phyloP scores from a whole-genome alignment of 139 green algal species.

The Volvox reticuliferus region DNA sequence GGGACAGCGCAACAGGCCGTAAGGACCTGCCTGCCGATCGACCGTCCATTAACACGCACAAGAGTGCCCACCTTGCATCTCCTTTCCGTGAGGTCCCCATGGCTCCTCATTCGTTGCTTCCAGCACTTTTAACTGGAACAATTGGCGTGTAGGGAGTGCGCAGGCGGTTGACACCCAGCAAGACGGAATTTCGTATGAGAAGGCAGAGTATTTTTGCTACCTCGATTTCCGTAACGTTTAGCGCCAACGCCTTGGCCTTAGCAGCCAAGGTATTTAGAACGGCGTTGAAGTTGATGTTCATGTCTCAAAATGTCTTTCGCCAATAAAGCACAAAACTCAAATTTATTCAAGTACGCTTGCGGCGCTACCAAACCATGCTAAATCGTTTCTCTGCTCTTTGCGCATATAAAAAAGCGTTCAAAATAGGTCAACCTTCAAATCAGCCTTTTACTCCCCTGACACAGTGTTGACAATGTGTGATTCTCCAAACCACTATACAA shows the following conservation, averaged over 20 bases:
- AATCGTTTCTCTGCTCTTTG: no score
- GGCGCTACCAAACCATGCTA: no score
- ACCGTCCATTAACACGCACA: not conserved
- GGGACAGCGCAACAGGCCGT: not conserved
- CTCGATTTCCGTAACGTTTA: slow-evolving; percentile 71
- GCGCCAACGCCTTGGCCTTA: slow-evolving; percentile 61
- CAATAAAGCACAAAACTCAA: no score
- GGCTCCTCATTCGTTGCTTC: slow-evolving; percentile 90
- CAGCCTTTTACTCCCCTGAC: no score
- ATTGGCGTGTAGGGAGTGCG: not conserved
- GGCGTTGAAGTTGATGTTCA: slow-evolving; percentile 28
- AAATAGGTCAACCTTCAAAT: no score
- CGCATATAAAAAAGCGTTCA: no score
- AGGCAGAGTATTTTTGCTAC: not conserved
- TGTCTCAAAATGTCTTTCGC: not conserved
- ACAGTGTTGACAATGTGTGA: no score
- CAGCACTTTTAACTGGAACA: slow-evolving; percentile 77
- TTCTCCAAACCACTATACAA: no score
- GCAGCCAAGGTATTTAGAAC: not conserved
- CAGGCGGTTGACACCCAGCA: no score
- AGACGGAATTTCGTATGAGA: no score
- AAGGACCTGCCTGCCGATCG: not conserved
- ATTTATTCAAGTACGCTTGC: no score
- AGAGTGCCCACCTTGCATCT: slow-evolving; percentile 81
- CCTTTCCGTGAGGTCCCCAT: slow-evolving; percentile 89